Evolutionary conservation across 371 early-diverging fungal genomes (phyloP), one percentile per base, ranked within the genome.

Genomic region (Apophysomyces ossiformis): DNA sequence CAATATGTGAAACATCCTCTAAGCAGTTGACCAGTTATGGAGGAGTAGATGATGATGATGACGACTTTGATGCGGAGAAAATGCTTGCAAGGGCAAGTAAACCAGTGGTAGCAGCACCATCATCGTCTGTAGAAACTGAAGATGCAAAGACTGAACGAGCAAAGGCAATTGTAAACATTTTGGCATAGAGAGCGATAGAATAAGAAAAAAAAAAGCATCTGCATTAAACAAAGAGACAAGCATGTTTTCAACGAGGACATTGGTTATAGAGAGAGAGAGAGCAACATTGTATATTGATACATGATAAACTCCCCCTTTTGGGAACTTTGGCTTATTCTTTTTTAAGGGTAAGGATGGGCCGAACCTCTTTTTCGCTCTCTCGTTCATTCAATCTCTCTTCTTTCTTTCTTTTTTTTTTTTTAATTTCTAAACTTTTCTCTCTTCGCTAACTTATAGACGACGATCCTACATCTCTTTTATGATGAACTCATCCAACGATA

Each of bases 11-110:
- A 38, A 58, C 47, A 18, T 38, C 67, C 58, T 67, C 61, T 41
- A 41, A 66, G 60, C 35, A 66, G 70, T 45, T 74, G 62, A 73
- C 70, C 64, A 68, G 68, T 37, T 69, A 70, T 60, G 32, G 67
- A 11, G 63, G 47, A 44, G 62, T 64, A 13, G 57, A 61, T 46
- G 68, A 69, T 21, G 73, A 77, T 56, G 71, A 69, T 16, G 78
- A 78, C 64, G 75, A 74, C 57, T 78, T 76, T 60, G 78, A 81
- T 70, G 82, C 81, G 35, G 81, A 80, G 68, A 77, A 77, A 46
- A 46, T 77, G 62, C 66, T 80, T 45, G 72, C 73, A 36, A 69
- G 68, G 37, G 39, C 68, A 13, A 72, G 13, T 41, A 63, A 26
- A 26, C 32, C 32, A 26, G 32, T 26, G 2, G 32, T 3, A 26